Percentiles rank a stretch among this genome's conserved stretches.
These are phyloP conservation scores for Talaromyces trachyspermus DNA, from an alignment of 495 filamentous ascomycete species.

Conservation along the genomic window DNA sequence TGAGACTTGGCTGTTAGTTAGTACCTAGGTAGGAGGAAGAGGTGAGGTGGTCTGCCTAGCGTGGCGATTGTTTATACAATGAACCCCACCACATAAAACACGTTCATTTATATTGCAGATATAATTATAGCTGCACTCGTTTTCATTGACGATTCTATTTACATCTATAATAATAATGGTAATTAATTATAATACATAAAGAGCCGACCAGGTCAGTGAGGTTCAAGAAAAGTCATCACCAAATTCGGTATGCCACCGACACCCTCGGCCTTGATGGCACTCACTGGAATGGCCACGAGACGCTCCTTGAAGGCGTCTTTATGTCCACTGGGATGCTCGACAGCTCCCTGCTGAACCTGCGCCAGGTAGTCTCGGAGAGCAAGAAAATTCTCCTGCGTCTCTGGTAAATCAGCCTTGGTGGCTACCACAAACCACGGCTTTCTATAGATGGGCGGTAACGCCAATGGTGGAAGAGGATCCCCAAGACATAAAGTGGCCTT, in stretches of 20 bases:
- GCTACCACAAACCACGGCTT: conserved; percentile 98
- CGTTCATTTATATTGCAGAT: too few species aligned
- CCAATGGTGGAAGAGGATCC: conserved; percentile 24
- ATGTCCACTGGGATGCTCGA: conserved; percentile 64
- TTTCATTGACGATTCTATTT: too few species aligned
- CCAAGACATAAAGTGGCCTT: background rate
- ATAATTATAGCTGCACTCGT: too few species aligned
- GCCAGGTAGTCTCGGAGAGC: conserved; percentile 60
- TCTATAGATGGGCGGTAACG: conserved; percentile 58
- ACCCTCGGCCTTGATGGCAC: conserved; percentile 79
- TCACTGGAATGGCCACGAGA: conserved; percentile 70
- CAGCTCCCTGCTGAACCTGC: conserved; percentile 46
- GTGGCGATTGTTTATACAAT: too few species aligned
- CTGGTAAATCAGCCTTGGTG: conserved; percentile 82
- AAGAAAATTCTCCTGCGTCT: conserved; percentile 70
- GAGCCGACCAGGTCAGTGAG: background rate
- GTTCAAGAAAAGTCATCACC: conserved; percentile 65
- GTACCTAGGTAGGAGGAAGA: too few species aligned
- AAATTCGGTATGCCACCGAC: conserved; percentile 70
- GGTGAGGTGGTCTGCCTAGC: too few species aligned
- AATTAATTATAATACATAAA: conserved; percentile 6
- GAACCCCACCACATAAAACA: too few species aligned
- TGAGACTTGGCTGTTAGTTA: too few species aligned
- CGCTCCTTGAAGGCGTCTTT: conserved; percentile 58
- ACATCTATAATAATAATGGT: conserved; percentile 11